phyloP scores from a whole-genome alignment of 108 stramenopile species.

The Epithemia pelagica region DNA sequence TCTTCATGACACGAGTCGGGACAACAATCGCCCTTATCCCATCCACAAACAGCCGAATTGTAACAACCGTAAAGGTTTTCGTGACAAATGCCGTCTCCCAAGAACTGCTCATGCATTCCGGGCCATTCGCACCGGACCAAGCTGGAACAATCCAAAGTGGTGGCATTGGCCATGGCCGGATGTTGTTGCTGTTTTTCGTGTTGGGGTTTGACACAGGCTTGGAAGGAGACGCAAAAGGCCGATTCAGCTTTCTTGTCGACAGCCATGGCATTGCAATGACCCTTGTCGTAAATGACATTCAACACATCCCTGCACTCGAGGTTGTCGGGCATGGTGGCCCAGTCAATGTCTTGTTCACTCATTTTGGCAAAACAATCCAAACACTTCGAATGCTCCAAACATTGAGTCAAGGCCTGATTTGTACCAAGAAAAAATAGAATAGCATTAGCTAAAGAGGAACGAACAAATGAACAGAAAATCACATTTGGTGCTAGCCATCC shows the following conservation, averaged over 20 bases:
- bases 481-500: too few species aligned
- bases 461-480: too few species aligned
- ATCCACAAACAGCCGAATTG: conserved; percentile 78
- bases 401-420: conserved; percentile 56
- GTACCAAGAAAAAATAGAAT: conserved; percentile 1
- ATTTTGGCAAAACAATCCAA: conserved; percentile 60
- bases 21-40: conserved; percentile 89
- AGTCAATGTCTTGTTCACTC: conserved; percentile 56
- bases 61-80: conserved; percentile 80
- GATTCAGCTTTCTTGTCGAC: conserved; percentile 23
- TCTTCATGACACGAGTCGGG: conserved; percentile 51
- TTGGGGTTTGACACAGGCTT: conserved; percentile 67
- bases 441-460: too few species aligned
- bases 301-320: conserved; percentile 65
- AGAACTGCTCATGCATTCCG: conserved; percentile 62
- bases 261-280: conserved; percentile 40
- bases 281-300: conserved; percentile 28
- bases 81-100: conserved; percentile 84
- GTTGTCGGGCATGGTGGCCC: conserved; percentile 67
- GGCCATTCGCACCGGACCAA: conserved; percentile 74
- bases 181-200: conserved; percentile 26
- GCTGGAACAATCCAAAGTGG: conserved; percentile 51
- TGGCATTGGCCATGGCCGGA: conserved; percentile 6
- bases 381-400: conserved; percentile 52
- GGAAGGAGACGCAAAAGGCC: conserved; percentile 68